Base-by-base conservation (phyloP, 768 basidiomycete species). In the Coprinopsis strossmayeri region DNA sequence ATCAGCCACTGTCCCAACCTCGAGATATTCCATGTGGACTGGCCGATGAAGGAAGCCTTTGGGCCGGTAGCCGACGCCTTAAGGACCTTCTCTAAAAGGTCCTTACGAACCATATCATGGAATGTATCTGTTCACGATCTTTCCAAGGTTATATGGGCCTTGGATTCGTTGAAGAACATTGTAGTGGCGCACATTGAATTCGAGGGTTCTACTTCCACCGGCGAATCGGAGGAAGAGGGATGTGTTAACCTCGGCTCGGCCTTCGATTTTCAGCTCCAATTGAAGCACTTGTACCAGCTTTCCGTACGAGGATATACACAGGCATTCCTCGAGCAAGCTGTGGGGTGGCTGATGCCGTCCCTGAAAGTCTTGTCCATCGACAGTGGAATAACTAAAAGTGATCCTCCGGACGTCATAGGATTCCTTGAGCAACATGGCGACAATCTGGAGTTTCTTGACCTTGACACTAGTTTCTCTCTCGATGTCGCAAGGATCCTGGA, bases 1-100 rank as follows among this genome's bases (percentile, higher is more conserved):
- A 74, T 88, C 26, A 64, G 66, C 11, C 83, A 77, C 47, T 85
- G 82, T 52, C 82, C 83, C 3, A 87, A 87, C 55, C 77, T 89
- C 43, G 77, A 86, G 53, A 79, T 85, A 5, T 85, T 88, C 63
- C 70, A 85, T 28, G 64, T 85, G 37, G 82, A 85, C 52, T 80
- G 78, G 67, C 78, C 84, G 0, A 70, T 88, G 67, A 69, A 74
- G 2, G 61, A 57, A 5, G 71, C 78, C 12, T 84, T 88, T 52
- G 77, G 79, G 1, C 68, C 79, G 0, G 71, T 88, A n/a, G 81
- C 74, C 0, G 78, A 87, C 55, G 72, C 85, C 0, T 69, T 90
- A 1, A 73, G 74, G 43, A 73, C 67, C 1, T 77, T 67, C 49
- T 70, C 77, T 13, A 64, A 63, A 13, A 72, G 71, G 38, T 66